Base-by-base conservation (phyloP, 2,329 filamentous ascomycete species). In the Cucurbitaria berberidis region DNA sequence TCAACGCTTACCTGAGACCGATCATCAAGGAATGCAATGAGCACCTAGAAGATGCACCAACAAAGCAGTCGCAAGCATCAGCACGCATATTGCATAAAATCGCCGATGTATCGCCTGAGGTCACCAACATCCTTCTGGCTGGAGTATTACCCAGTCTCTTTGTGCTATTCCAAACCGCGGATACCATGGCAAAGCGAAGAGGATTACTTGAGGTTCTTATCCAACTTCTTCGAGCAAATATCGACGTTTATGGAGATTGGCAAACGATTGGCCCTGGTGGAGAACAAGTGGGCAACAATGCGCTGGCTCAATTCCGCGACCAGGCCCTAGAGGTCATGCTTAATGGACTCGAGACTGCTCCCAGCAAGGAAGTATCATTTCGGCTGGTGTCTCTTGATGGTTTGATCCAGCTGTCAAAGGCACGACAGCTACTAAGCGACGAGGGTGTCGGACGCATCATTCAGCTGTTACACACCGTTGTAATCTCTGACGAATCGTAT, bases 21-120 rank as follows among this genome's bases (percentile, higher is more conserved):
- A 81, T 89, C 53, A 82, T 82, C 40, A 86, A 86, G 62, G 87
- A 89, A 72, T 88, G 86, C 66, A 85, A 87, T 54, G 84, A 89
- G 56, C 85, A 88, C 63, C 76, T 89, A 3, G 84, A 86, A 62
- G 86, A 89, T 66, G 86, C 87, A 6, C 86, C 86, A 39, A 86
- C 86, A 5, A 88, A 88, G 66, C 85, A 89, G 66, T 87, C 86
- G 3, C 84, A 84, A 63, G 85, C 85, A 9, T 81, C 85, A 3
- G 85, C 85, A 16, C 81, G 83, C 22, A 87, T 89, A 16, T 67
- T 89, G 15, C 76, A 80, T 32, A 81, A 81, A 6, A 73, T 87
- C 10, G 81, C 84, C 1, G 78, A 81, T 40, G 81, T 84, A 5
- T 85, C 84, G 16, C 71, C 79, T 1, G 70, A 79, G 16, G 79